A percentile compares a stretch with the other conserved stretches of the same genome.
Evolutionary conservation across 768 basidiomycete genomes (phyloP).

Genomic region (Candolleomyces aberdarensis): DNA sequence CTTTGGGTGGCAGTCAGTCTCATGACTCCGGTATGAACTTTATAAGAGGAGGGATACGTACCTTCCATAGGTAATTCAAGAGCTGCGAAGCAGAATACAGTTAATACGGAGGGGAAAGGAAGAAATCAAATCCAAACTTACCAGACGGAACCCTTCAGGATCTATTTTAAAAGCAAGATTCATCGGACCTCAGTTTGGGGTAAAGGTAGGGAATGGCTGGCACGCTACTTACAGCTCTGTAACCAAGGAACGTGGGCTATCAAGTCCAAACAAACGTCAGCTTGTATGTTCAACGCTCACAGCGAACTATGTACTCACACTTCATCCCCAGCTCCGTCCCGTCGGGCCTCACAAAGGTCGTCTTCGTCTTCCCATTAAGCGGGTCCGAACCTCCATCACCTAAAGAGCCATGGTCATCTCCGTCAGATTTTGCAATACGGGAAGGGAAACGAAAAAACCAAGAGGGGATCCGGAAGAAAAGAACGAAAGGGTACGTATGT

Average conservation of each 20-base stretch:
- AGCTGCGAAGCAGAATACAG: constrained; percentile 27
- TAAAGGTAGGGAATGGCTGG: background rate
- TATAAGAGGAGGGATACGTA: constrained; percentile 16
- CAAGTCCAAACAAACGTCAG: background rate
- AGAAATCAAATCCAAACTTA: constrained; percentile 18
- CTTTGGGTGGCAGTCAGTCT: constrained; percentile 14
- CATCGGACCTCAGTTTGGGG: too few relatives aligned
- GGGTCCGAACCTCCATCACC: constrained; percentile 56
- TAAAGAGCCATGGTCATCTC: constrained; percentile 15
- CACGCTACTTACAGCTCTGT: constrained; percentile 39
- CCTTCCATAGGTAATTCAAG: constrained; percentile 67
- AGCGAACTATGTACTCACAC: constrained; percentile 30
- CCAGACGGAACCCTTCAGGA: constrained; percentile 57
- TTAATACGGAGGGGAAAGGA: background rate
- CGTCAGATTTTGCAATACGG: background rate
- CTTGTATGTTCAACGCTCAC: background rate
- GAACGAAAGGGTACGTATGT: too few relatives aligned
- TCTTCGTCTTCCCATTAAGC: constrained; percentile 51
- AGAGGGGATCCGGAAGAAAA: too few relatives aligned
- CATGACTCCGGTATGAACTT: background rate
- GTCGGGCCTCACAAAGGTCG: constrained; percentile 52
- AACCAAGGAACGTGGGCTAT: constrained; percentile 61
- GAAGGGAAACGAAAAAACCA: too few relatives aligned
- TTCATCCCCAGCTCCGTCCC: constrained; percentile 58
- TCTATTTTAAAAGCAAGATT: too few relatives aligned